Conservation (phyloP, 2,329 filamentous ascomycete genomes). For the Aspergillus fructus region DNA sequence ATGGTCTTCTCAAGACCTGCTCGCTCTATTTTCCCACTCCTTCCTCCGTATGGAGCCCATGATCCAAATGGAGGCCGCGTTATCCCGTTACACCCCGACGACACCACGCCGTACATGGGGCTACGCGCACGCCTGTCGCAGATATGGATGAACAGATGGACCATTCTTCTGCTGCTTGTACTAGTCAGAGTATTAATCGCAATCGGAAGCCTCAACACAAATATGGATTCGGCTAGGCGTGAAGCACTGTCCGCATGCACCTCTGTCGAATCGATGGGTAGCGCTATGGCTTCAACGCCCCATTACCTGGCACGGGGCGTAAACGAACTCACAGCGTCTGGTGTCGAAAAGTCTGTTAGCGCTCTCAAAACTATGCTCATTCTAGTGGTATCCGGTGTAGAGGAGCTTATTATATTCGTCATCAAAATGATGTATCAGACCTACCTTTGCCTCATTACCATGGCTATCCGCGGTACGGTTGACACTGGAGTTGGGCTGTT, state of each 20-base stretch:
- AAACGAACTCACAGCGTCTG: constrained; percentile 77
- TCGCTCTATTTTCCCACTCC: constrained; percentile 36
- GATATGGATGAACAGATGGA: constrained; percentile 98
- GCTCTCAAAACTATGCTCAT: constrained; percentile 77
- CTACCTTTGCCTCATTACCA: constrained; percentile 84
- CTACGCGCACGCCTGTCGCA: constrained; percentile 87
- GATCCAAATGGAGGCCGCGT: constrained; percentile 53
- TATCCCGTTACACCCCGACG: constrained; percentile 63
- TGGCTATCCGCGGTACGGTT: constrained; percentile 76
- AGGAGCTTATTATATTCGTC: constrained; percentile 85
- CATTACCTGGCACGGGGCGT: constrained; percentile 88
- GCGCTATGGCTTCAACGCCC: constrained; percentile 96
- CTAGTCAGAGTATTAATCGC: constrained; percentile 78
- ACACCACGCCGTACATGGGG: constrained; percentile 87
- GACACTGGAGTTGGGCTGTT: constrained; percentile 65
- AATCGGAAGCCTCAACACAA: constrained; percentile 67
- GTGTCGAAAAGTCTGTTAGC: constrained; percentile 76
- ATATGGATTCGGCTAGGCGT: constrained; percentile 71
- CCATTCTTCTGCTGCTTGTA: constrained; percentile 80
- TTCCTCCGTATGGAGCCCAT: constrained; percentile 42
- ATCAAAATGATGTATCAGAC: constrained; percentile 90
- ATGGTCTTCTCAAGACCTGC: constrained; percentile 37
- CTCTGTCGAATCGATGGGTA: constrained; percentile 88
- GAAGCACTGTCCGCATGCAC: constrained; percentile 88
- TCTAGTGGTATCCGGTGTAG: constrained; percentile 76